Conservation (phyloP, 2,329 filamentous ascomycete genomes). For the Trichophyton simii region DNA sequence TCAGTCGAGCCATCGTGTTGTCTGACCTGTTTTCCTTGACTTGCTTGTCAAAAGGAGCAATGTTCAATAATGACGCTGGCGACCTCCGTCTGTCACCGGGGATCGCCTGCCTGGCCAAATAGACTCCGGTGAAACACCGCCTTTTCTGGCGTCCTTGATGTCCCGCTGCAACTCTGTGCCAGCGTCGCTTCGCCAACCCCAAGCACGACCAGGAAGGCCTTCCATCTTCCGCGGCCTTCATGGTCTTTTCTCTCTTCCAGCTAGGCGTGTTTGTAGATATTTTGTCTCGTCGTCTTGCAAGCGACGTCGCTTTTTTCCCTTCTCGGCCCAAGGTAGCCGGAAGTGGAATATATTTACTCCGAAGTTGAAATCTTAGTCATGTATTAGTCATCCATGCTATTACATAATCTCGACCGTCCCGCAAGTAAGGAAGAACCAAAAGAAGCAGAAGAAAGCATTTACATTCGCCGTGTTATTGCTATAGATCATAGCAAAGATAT, state of each 20-base stretch:
- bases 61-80: too few species aligned
- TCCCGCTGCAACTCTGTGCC: not conserved
- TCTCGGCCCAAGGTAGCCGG: too few species aligned
- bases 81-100: not conserved
- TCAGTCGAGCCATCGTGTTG: too few species aligned
- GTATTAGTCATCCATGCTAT: not conserved
- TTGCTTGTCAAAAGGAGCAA: too few species aligned
- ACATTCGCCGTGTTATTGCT: not conserved
- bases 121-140: not conserved
- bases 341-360: not conserved
- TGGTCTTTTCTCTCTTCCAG: too few species aligned
- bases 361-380: not conserved
- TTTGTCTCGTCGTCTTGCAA: too few species aligned
- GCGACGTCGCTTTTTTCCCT: too few species aligned
- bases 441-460: not conserved
- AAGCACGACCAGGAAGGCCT: not conserved
- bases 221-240: not conserved
- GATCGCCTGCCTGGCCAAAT: not conserved
- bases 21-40: too few species aligned
- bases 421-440: not conserved
- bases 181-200: not conserved
- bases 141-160: not conserved
- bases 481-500: not conserved
- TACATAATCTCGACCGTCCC: not conserved
- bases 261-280: too few species aligned